Conservation (phyloP, 139 green algal species). For the Asterochloris erici region DNA sequence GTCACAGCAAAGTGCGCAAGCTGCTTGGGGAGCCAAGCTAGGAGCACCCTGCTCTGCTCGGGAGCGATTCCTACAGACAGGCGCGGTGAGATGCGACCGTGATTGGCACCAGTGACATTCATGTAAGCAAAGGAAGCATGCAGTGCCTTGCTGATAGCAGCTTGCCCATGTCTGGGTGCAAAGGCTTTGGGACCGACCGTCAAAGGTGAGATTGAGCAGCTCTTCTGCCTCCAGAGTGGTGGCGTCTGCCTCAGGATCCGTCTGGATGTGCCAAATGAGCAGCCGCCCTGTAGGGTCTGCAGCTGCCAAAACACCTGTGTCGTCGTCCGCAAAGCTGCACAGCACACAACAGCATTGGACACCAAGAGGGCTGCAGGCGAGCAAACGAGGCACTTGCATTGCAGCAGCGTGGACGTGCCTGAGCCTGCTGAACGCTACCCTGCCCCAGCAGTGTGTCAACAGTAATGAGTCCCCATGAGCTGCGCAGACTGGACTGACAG, state of each 20-base stretch:
- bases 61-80: too few relatives aligned
- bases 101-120: too few relatives aligned
- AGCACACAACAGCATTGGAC: background rate
- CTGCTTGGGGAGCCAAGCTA: too few relatives aligned
- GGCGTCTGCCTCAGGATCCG: background rate
- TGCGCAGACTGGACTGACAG: too few relatives aligned
- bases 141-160: too few relatives aligned
- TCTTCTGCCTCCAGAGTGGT: background rate
- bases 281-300: background rate
- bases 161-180: too few relatives aligned
- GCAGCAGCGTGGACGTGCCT: background rate
- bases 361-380: background rate
- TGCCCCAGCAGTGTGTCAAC: background rate
- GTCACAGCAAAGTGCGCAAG: too few relatives aligned
- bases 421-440: background rate
- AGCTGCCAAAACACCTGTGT: background rate
- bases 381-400: background rate
- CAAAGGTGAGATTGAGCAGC: too few relatives aligned
- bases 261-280: constrained; percentile 1
- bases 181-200: too few relatives aligned
- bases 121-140: too few relatives aligned
- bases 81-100: too few relatives aligned
- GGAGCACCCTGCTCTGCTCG: too few relatives aligned
- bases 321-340: background rate
- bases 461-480: background rate